phyloP scores from a whole-genome alignment of 306 rosid species.

The Sphenostylis stenocarpa region DNA sequence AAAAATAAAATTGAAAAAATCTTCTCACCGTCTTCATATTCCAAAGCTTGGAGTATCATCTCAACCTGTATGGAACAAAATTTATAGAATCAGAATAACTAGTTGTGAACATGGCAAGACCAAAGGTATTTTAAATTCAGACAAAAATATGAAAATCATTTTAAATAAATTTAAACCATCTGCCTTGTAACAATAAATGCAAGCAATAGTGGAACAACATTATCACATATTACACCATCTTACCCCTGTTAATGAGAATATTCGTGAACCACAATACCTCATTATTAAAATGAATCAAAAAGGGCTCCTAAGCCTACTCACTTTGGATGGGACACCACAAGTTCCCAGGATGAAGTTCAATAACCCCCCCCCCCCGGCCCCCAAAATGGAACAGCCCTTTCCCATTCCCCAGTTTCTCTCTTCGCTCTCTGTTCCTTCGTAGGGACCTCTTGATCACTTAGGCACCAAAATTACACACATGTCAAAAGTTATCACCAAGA shows the following conservation, averaged over 20 bases:
- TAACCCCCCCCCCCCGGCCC: not conserved
- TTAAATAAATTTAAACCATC: not conserved
- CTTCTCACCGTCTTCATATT: constrained; percentile 76
- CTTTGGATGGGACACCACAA: not conserved
- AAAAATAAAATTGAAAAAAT: constrained; percentile 8
- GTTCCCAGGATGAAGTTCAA: not conserved
- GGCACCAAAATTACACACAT: not conserved
- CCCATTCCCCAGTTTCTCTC: constrained; percentile 1
- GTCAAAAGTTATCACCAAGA: constrained; percentile 15
- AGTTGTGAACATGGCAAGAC: not conserved
- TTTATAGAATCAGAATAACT: constrained; percentile 21
- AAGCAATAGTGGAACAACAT: not conserved
- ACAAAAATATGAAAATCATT: not conserved
- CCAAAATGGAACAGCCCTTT: not conserved
- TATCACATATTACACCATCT: not conserved
- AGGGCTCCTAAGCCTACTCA: not conserved
- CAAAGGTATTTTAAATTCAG: not conserved
- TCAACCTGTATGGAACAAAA: constrained; percentile 60
- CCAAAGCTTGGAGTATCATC: constrained; percentile 93
- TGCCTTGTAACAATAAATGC: not conserved
- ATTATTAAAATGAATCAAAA: constrained; percentile 7
- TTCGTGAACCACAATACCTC: not conserved
- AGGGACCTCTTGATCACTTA: not conserved
- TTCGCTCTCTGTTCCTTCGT: not conserved
- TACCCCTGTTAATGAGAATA: not conserved